These are phyloP conservation scores for Bipolaris cookei DNA, from an alignment of 2,329 filamentous ascomycete genomes.

Conservation along the genomic window DNA sequence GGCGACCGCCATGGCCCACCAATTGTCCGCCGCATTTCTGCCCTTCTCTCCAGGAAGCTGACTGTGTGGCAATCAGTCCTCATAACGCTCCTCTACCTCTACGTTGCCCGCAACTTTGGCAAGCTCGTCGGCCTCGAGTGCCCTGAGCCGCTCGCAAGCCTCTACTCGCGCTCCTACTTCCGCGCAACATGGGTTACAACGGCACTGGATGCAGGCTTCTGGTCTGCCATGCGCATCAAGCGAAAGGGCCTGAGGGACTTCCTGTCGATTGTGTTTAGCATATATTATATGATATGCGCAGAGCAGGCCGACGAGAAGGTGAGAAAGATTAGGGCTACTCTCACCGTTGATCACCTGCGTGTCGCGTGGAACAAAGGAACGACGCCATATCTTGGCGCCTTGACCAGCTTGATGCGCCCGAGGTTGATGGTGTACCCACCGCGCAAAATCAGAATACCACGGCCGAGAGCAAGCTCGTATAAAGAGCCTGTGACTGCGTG, in stretches of 20 bases:
- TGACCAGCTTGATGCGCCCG: slow-evolving; percentile 76
- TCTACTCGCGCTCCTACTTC: slow-evolving; percentile 92
- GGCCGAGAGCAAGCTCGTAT: slow-evolving; percentile 81
- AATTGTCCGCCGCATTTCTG: slow-evolving; percentile 71
- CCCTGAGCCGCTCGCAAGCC: slow-evolving; percentile 90
- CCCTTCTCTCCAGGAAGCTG: slow-evolving; percentile 70
- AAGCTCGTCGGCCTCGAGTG: slow-evolving; percentile 89
- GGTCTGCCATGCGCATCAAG: slow-evolving; percentile 94
- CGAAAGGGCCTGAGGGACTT: slow-evolving; percentile 81
- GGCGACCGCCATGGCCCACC: slow-evolving; percentile 91
- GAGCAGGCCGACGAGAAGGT: slow-evolving; percentile 98
- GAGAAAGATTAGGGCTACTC: slow-evolving; percentile 80
- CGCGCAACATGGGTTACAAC: slow-evolving; percentile 97
- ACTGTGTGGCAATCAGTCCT: slow-evolving; percentile 91
- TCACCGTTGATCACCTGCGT: slow-evolving; percentile 90
- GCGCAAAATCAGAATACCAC: slow-evolving; percentile 80
- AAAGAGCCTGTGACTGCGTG: slow-evolving; percentile 82
- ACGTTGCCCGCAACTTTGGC: slow-evolving; percentile 89
- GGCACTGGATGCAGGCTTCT: slow-evolving; percentile 93
- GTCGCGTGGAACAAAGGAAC: slow-evolving; percentile 96
- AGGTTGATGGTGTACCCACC: slow-evolving; percentile 81
- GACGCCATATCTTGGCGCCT: slow-evolving; percentile 79
- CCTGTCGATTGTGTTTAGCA: slow-evolving; percentile 79
- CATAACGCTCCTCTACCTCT: slow-evolving; percentile 87
- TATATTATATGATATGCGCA: slow-evolving; percentile 90